Percentiles rank a stretch among this genome's conserved stretches.
phyloP scores from a whole-genome alignment of 768 basidiomycete species.

The Tulasnella sp. region DNA sequence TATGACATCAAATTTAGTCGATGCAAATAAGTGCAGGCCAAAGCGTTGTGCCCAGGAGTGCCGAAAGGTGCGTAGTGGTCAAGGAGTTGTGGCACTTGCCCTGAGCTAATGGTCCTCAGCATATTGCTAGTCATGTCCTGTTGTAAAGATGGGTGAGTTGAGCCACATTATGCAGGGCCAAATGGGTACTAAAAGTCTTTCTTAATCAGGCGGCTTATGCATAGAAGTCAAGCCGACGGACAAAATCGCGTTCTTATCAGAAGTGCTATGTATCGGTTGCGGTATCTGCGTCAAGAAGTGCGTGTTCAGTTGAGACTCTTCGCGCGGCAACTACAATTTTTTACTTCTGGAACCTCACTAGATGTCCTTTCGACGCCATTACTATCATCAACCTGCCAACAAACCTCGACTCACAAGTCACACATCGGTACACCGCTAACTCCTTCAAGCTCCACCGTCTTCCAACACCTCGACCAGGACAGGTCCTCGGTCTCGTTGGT shows the following conservation, averaged over 20 bases:
- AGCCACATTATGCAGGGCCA: neutral
- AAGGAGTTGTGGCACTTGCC: neutral
- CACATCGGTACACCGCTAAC: conserved; percentile 96
- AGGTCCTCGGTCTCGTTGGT: conserved; percentile 96
- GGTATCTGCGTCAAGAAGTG: conserved; percentile 99
- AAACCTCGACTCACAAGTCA: conserved; percentile 89
- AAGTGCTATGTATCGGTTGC: conserved; percentile 97
- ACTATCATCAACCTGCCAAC: conserved; percentile 98
- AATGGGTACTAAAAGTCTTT: neutral
- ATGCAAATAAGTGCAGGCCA: conserved; percentile 87
- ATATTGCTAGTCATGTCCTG: conserved; percentile 66
- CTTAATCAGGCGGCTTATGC: conserved; percentile 73
- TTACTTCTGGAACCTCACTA: conserved; percentile 26
- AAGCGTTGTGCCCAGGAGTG: conserved; percentile 97
- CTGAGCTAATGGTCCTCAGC: neutral
- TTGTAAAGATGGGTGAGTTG: conserved; percentile 85
- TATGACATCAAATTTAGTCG: conserved; percentile 32
- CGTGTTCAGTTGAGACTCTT: conserved; percentile 24
- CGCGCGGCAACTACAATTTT: neutral
- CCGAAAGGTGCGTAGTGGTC: conserved; percentile 60
- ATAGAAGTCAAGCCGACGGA: conserved; percentile 94
- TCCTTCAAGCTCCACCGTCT: conserved; percentile 98
- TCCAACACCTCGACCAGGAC: conserved; percentile 92
- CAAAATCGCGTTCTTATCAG: conserved; percentile 98
- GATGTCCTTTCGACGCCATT: conserved; percentile 99